Conservation (phyloP, 2,329 filamentous ascomycete genomes). For the Plectosphaerella sp. region DNA sequence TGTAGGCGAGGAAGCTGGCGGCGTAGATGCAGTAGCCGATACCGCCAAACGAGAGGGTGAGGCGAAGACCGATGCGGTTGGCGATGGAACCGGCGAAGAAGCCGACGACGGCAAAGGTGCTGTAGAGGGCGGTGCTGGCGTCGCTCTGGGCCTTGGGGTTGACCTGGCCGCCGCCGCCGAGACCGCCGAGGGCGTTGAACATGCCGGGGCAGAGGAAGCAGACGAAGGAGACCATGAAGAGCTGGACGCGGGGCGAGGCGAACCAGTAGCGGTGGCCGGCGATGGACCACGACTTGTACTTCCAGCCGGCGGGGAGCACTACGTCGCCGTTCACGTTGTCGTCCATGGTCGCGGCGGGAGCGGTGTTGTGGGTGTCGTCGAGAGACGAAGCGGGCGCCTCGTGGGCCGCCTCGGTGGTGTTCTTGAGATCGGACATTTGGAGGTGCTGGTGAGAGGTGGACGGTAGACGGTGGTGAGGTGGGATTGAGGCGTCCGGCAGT, state of each 20-base stretch:
- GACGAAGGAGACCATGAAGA: constrained; percentile 58
- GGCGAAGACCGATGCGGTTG: constrained; percentile 68
- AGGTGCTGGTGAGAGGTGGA: background rate
- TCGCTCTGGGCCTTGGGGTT: constrained; percentile 54
- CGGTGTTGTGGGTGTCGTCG: background rate
- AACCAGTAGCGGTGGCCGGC: constrained; percentile 58
- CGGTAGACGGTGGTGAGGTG: background rate
- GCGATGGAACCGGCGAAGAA: constrained; percentile 73
- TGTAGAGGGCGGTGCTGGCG: constrained; percentile 67
- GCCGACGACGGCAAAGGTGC: constrained; percentile 63
- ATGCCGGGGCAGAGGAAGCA: constrained; percentile 66
- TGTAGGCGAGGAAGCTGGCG: constrained; percentile 65
- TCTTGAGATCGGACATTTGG: constrained; percentile 9
- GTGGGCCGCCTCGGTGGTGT: constrained; percentile 1
- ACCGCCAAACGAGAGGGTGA: constrained; percentile 67
- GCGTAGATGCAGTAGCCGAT: constrained; percentile 75
- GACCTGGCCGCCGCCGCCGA: constrained; percentile 60
- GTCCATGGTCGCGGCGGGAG: constrained; percentile 2
- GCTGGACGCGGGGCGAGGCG: constrained; percentile 68
- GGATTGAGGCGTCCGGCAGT: background rate
- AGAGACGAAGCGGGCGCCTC: background rate
- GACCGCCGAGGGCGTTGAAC: constrained; percentile 64
- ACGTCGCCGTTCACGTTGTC: constrained; percentile 14
- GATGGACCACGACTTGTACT: constrained; percentile 59
- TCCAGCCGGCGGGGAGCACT: constrained; percentile 53